phyloP scores from a whole-genome alignment of 2,329 filamentous ascomycete genomes.

The Exserohilum turcica region DNA sequence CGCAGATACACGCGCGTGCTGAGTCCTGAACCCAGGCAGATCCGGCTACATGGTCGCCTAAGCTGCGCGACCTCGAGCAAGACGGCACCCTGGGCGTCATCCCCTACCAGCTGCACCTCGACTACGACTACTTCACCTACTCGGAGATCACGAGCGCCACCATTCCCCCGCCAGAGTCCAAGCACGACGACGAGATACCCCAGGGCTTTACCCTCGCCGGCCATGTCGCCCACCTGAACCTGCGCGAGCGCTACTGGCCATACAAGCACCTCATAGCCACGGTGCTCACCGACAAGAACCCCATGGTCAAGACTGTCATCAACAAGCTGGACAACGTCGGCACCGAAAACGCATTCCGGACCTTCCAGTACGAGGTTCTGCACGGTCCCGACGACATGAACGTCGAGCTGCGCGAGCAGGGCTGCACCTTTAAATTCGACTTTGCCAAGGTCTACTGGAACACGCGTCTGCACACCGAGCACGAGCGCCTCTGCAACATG shows the following conservation, averaged over 20 bases:
- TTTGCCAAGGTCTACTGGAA: constrained; percentile 99
- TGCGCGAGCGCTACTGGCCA: constrained; percentile 78
- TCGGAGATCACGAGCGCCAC: constrained; percentile 82
- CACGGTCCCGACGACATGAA: constrained; percentile 81
- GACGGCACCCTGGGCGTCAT: constrained; percentile 71
- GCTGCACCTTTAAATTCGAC: constrained; percentile 89
- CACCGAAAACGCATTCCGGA: constrained; percentile 81
- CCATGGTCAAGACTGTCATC: constrained; percentile 82
- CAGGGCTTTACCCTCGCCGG: constrained; percentile 87
- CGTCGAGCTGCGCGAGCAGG: constrained; percentile 80
- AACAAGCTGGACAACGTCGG: constrained; percentile 94
- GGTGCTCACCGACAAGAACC: constrained; percentile 89
- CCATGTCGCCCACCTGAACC: constrained; percentile 93
- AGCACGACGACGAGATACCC: constrained; percentile 79
- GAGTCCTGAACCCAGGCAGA: constrained; percentile 57
- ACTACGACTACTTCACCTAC: constrained; percentile 87
- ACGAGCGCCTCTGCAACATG: constrained; percentile 74
- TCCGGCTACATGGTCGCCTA: constrained; percentile 75
- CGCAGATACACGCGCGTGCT: constrained; percentile 27
- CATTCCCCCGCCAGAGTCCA: constrained; percentile 70
- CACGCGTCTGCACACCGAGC: constrained; percentile 85
- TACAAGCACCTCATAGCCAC: constrained; percentile 87
- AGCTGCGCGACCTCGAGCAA: constrained; percentile 70
- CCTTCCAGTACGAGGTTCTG: constrained; percentile 90
- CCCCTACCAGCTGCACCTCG: constrained; percentile 75